phyloP scores from a whole-genome alignment of 768 basidiomycete genomes.

The Russula compacta region DNA sequence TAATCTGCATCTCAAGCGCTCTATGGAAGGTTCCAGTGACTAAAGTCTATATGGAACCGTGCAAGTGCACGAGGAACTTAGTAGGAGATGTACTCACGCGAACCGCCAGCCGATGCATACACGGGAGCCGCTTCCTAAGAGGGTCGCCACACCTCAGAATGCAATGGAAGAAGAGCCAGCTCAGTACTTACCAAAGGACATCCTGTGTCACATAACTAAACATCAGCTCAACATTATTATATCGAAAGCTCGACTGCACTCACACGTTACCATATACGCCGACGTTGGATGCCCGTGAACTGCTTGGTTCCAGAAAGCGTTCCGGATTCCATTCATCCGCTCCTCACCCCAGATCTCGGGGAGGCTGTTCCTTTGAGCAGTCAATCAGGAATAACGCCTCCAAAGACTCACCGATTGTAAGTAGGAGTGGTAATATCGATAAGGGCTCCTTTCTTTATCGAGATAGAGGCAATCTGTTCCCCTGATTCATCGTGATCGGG shows the following conservation, averaged over 20 bases:
- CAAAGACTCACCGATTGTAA: slow-evolving; percentile 14
- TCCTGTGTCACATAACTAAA: too few species aligned
- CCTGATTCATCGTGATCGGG: slow-evolving; percentile 14
- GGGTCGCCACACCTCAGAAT: too few species aligned
- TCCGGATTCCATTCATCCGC: slow-evolving; percentile 16
- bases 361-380: not conserved
- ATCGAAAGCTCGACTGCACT: slow-evolving; percentile 16
- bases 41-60: not conserved
- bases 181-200: too few species aligned
- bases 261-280: slow-evolving; percentile 18
- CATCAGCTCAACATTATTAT: too few species aligned
- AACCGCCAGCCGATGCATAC: slow-evolving; percentile 17
- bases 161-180: too few species aligned
- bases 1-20: slow-evolving; percentile 8
- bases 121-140: slow-evolving; percentile 4
- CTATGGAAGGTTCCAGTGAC: not conserved
- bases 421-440: slow-evolving; percentile 10
- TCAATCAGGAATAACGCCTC: too few species aligned
- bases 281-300: not conserved
- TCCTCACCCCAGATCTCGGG: slow-evolving; percentile 17
- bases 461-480: slow-evolving; percentile 12
- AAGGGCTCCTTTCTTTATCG: slow-evolving; percentile 12
- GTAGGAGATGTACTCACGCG: slow-evolving; percentile 9
- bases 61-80: too few species aligned
- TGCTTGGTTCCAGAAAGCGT: slow-evolving; percentile 16